Conservation (phyloP, 179 eudicot species). For the Pouteria campechiana region DNA sequence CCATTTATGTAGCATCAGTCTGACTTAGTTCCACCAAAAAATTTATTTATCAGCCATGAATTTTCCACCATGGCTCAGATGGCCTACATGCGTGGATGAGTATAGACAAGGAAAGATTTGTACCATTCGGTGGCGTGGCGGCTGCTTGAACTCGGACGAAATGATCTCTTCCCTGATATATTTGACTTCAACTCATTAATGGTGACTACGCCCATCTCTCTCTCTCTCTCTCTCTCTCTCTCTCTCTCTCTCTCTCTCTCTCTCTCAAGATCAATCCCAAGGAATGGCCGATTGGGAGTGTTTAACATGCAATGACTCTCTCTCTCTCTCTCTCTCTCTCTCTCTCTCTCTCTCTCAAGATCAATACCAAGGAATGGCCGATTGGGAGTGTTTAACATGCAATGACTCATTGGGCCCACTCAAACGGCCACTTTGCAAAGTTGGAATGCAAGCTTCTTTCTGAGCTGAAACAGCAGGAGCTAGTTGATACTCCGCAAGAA, state of each 20-base stretch:
- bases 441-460: no score
- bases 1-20: no score
- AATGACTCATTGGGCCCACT: no score
- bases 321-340: not conserved
- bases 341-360: not conserved
- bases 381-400: no score
- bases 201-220: conserved; percentile 24
- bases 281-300: no score
- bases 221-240: not conserved
- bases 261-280: not conserved
- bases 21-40: no score
- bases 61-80: conserved; percentile 4
- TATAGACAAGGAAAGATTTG: conserved; percentile 13
- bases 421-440: no score
- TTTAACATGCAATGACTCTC: no score
- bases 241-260: not conserved
- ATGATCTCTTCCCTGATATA: conserved; percentile 14
- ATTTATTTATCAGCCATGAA: conserved; percentile 6
- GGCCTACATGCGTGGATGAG: conserved; percentile 13
- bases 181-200: conserved; percentile 23
- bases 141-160: conserved; percentile 19
- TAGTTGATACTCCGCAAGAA: no score
- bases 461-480: no score
- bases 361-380: not conserved
- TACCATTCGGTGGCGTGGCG: conserved; percentile 27